Evolutionary conservation across 148 eudicot genomes (phyloP).

Genomic region (Selenicereus undatus): DNA sequence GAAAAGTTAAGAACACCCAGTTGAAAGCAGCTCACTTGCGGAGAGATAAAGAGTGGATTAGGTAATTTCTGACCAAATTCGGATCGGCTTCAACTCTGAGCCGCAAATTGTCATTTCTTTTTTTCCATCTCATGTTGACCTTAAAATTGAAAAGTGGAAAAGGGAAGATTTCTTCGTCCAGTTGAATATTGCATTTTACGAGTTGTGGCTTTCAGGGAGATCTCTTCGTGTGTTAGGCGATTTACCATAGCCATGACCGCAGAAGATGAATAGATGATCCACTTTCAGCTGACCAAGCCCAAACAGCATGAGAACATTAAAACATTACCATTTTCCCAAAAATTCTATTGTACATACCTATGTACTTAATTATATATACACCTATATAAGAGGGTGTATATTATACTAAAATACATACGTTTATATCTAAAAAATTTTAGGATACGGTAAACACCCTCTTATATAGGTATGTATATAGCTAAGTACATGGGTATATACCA

Average conservation of each 20-base stretch:
- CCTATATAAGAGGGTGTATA: no score
- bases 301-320: no score
- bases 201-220: background rate
- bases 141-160: background rate
- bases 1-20: background rate
- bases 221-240: constrained; percentile 15
- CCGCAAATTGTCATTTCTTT: background rate
- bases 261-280: no score
- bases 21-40: constrained; percentile 24
- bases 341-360: no score
- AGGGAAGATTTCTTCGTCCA: background rate
- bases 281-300: background rate
- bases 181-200: background rate
- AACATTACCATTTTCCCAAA: no score
- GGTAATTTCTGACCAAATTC: constrained; percentile 4
- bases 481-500: no score
- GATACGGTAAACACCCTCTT: no score
- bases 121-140: background rate
- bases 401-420: no score
- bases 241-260: constrained; percentile 2
- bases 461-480: no score
- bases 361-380: no score
- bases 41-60: constrained; percentile 23
- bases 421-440: no score
- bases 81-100: constrained; percentile 8